Evolutionary conservation across 208 protist genomes (phyloP), one percentile per base, ranked within the genome.

Genomic region (Zelonia costaricensis): DNA sequence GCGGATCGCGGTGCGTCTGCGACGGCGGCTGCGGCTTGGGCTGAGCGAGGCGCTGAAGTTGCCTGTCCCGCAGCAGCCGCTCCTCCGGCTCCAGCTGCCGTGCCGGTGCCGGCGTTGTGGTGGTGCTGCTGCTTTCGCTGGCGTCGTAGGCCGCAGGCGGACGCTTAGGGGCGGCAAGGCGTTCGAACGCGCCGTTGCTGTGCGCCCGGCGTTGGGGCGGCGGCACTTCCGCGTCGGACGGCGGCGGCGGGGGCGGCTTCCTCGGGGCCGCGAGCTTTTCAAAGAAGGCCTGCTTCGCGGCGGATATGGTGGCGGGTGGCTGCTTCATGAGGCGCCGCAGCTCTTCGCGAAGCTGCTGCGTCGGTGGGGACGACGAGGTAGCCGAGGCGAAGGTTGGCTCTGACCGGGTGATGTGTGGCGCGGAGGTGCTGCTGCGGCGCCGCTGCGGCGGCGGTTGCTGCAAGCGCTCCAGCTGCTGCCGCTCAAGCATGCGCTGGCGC

Each of bases 21-120:
- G 55, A 40, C 2, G 25, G 7, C 20, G 35, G 28, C 42, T 23
- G 42, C 8, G 31, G 44, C 53, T 70, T 62, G 7, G 72, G 67
- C 40, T 71, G 66, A 16, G 77, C 22, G 8, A 83, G 64, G 12
- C 72, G 72, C 51, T 72, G 39, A n/a, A 83, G n/a, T 4, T 42
- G 18, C 10, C 13, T 23, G 12, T 65, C 60, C 3, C 49, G 46
- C 42, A 22, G 40, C 40, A 45, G 49, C 31, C 16, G 3, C 12
- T 31, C 40, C 51, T n/a, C n/a, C n/a, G n/a, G n/a, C n/a, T n/a
- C n/a, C n/a, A n/a, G n/a, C n/a, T n/a, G n/a, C n/a, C n/a, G n/a
- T n/a, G n/a, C n/a, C n/a, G n/a, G n/a, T n/a, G n/a, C n/a, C n/a
- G n/a, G n/a, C n/a, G n/a, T n/a, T n/a, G n/a, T n/a, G n/a, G n/a